A percentile compares a stretch with the other conserved stretches of the same genome.
phyloP scores from a whole-genome alignment of 1,139 yeast species.

The Spencermartinsiella ligniputridi region DNA sequence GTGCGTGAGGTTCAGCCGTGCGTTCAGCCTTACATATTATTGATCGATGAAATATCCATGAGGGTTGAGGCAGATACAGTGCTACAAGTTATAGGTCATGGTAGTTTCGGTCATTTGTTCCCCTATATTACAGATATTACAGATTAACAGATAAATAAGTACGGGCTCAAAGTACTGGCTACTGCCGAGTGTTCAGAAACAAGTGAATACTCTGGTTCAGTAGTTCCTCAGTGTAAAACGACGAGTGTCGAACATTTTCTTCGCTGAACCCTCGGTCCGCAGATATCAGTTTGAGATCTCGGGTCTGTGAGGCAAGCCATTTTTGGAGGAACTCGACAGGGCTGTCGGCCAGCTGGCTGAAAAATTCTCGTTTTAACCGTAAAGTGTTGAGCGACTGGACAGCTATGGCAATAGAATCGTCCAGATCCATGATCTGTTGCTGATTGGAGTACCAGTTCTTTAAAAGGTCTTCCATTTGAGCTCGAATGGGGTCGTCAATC shows the following conservation, averaged over 20 bases:
- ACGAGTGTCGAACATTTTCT: conserved; percentile 79
- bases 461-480: conserved; percentile 39
- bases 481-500: conserved; percentile 54
- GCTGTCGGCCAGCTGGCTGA: conserved; percentile 63
- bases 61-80: too few relatives aligned
- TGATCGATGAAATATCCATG: too few relatives aligned
- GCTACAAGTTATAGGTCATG: too few relatives aligned
- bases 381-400: conserved; percentile 64
- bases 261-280: conserved; percentile 91
- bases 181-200: conserved; percentile 44
- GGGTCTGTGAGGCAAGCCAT: conserved; percentile 71
- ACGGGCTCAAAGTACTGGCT: too few relatives aligned
- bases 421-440: conserved; percentile 50
- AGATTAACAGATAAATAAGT: too few relatives aligned
- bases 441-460: conserved; percentile 46
- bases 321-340: conserved; percentile 72
- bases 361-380: conserved; percentile 64
- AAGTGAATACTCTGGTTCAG: conserved; percentile 73
- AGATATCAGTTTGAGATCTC: conserved; percentile 68
- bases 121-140: too few relatives aligned
- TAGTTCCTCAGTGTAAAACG: conserved; percentile 73
- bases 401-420: conserved; percentile 56
- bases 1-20: too few relatives aligned
- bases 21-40: too few relatives aligned
- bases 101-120: too few relatives aligned